Percentiles rank a stretch among this genome's conserved stretches.
These are phyloP conservation scores for Perkinsus olseni DNA, from an alignment of 169 alveolate species.

Conservation along the genomic window DNA sequence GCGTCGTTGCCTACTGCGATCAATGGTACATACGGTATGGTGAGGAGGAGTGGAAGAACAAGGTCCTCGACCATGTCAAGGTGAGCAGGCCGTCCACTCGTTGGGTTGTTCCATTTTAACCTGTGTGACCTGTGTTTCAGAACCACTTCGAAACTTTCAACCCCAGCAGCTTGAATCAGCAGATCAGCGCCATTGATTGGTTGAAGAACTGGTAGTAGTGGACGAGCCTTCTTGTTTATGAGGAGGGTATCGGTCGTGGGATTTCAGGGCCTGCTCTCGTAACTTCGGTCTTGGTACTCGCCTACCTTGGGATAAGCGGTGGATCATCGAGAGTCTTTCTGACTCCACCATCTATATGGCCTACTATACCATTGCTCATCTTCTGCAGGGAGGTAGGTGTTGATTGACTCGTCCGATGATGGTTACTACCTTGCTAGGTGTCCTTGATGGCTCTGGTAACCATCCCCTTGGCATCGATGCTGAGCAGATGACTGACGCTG, in stretches of 20 bases:
- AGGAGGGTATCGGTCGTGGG: background rate
- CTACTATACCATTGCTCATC: slow-evolving; percentile 95
- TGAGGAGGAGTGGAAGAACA: slow-evolving; percentile 86
- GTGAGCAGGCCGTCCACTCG: background rate
- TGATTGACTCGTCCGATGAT: background rate
- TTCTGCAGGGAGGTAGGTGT: slow-evolving; percentile 67
- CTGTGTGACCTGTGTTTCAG: too few species aligned
- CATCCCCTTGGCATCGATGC: slow-evolving; percentile 53
- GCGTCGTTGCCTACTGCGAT: slow-evolving; percentile 38
- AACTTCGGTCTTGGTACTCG: slow-evolving; percentile 96
- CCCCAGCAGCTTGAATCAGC: slow-evolving; percentile 35
- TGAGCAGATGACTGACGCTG: slow-evolving; percentile 76
- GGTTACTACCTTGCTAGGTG: background rate
- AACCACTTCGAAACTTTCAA: slow-evolving; percentile 37
- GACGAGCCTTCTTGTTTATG: background rate
- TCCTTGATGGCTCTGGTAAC: background rate
- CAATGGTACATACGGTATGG: slow-evolving; percentile 97
- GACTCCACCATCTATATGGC: slow-evolving; percentile 99
- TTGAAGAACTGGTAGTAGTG: slow-evolving; percentile 19
- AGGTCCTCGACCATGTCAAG: slow-evolving; percentile 75
- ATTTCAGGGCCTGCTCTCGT: slow-evolving; percentile 84
- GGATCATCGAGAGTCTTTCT: slow-evolving; percentile 92
- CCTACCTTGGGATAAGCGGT: slow-evolving; percentile 85
- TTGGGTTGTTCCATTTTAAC: too few species aligned
- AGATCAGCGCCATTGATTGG: slow-evolving; percentile 46